phyloP scores from a whole-genome alignment of 2,329 filamentous ascomycete genomes.

The Penicillium sp. region DNA sequence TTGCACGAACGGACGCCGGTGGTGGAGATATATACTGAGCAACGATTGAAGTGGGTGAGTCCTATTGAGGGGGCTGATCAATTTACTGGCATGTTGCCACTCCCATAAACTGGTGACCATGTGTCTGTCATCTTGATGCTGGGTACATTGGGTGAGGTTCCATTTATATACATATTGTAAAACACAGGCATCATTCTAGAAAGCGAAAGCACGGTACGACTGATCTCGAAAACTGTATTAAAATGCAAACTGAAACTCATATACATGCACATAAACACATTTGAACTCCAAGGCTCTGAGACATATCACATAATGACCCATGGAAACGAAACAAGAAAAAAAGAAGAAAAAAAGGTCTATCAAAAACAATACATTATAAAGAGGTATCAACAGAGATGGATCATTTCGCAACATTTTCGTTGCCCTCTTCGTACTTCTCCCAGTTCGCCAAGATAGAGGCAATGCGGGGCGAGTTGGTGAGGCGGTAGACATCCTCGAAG shows the following conservation, averaged over 20 bases:
- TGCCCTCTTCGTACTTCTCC: slow-evolving; percentile 63
- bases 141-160: background rate
- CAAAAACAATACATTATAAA: slow-evolving; percentile 15
- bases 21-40: slow-evolving; percentile 29
- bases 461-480: slow-evolving; percentile 72
- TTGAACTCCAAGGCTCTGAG: slow-evolving; percentile 18
- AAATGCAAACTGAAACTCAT: slow-evolving; percentile 13
- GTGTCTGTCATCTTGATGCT: background rate
- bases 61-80: slow-evolving; percentile 26
- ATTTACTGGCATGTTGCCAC: slow-evolving; percentile 22
- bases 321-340: background rate
- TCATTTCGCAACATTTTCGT: slow-evolving; percentile 18
- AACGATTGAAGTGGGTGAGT: slow-evolving; percentile 24
- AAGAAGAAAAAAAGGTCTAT: slow-evolving; percentile 12
- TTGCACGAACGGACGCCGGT: slow-evolving; percentile 29
- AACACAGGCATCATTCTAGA: background rate
- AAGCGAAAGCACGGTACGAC: background rate
- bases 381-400: slow-evolving; percentile 17
- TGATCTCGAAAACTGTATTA: slow-evolving; percentile 2
- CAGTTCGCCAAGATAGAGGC: slow-evolving; percentile 71
- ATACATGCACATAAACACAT: slow-evolving; percentile 16
- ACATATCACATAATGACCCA: slow-evolving; percentile 25
- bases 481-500: slow-evolving; percentile 95
- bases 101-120: background rate
- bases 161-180: background rate